Evolutionary conservation across 2,329 filamentous ascomycete species (phyloP), one percentile per base, ranked within the genome.

Genomic region (Paecilomyces dactylethromorphus): DNA sequence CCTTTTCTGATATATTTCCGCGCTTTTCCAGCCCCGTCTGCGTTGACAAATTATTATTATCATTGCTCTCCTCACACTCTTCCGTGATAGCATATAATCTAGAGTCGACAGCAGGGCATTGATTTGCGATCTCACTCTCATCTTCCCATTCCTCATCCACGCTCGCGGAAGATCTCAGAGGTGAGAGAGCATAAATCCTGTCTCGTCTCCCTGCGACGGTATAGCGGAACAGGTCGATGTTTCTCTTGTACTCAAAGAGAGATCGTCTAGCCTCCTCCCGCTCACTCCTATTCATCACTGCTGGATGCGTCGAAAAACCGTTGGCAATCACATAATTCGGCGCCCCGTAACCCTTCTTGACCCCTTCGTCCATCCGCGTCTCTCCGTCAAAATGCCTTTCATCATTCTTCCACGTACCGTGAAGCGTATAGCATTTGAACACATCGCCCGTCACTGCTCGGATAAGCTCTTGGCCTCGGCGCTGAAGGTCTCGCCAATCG

Each of bases 351-450:
- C 15, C 32, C 8, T 55, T 50, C 1, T 56, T 3, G 2, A 53
- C 39, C 0, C 64, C 65, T 18, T 50, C n/a, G 15, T 70, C 69
- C 0, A 59, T 1, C 0, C 22, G 5, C 3, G 53, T 59, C 1
- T 22, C 45, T 2, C 65, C 61, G 0, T 35, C 53, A 1, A 3
- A 12, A 1, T 61, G 57, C 0, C 21, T 13, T 0, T 15, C 0
- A 21, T 69, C 63, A 2, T 50, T 13, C 3, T 31, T 15, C 68
- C 68, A 71, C 11, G 3, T 21, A 6, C 69, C 68, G 55, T 70
- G 66, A 3, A 59, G 56, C 1, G 57, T 66, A 35, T 69, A 70
- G 22, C 62, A 66, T 18, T 67, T 69, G 56, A 55, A 58, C 1
- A 58, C 61, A 1, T 58, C 55, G 8, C 64, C 60, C 2, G 56